A percentile compares a stretch with the other conserved stretches of the same genome.
Evolutionary conservation across 2,329 filamentous ascomycete genomes (phyloP).

Genomic region (Falciphora oryzae): DNA sequence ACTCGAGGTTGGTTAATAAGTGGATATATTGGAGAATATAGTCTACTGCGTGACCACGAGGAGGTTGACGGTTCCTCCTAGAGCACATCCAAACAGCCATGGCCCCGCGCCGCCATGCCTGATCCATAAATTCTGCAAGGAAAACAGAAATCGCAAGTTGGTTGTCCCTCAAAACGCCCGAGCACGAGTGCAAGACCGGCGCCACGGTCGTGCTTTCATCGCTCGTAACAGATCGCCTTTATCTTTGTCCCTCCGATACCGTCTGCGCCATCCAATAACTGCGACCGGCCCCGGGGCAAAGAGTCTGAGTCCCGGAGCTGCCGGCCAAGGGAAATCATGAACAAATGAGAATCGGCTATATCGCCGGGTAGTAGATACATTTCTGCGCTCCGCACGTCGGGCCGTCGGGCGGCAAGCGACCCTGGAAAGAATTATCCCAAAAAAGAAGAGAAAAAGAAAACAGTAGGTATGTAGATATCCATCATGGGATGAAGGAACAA

Average conservation of each 20-base stretch:
- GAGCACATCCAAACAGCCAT: neutral
- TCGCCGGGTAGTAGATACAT: neutral
- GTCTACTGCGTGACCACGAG: neutral
- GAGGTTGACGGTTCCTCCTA: neutral
- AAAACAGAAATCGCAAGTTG: neutral
- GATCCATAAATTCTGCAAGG: neutral
- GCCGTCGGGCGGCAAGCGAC: neutral
- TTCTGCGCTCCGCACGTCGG: neutral
- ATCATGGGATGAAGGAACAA: neutral
- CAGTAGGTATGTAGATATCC: neutral
- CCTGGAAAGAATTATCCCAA: neutral
- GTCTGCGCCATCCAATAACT: neutral
- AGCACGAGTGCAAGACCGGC: neutral
- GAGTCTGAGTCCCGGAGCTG: neutral
- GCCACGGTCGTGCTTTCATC: neutral
- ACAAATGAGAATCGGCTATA: neutral
- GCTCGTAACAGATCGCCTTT: neutral
- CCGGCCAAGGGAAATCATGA: neutral
- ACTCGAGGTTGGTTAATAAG: neutral
- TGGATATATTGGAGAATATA: neutral
- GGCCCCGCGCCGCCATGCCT: neutral
- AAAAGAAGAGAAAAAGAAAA: slow-evolving; percentile 1
- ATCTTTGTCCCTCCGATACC: neutral
- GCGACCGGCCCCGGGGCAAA: neutral
- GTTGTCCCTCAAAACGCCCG: neutral